phyloP scores from a whole-genome alignment of 768 basidiomycete genomes.

The Wakefieldia striispora region DNA sequence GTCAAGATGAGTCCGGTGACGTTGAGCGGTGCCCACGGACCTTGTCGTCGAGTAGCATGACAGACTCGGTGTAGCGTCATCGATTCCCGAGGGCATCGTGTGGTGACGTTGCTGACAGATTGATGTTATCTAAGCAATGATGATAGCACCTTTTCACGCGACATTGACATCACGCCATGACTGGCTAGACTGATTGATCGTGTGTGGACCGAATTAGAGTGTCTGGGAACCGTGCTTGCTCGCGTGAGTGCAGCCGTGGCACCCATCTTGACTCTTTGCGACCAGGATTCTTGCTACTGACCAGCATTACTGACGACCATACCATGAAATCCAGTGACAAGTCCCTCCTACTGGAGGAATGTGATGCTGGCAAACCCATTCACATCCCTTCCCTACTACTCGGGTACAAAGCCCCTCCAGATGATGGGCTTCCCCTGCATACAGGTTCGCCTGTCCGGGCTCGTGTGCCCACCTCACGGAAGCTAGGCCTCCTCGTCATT shows the following conservation, averaged over 20 bases:
- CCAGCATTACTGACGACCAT: background rate
- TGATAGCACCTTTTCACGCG: background rate
- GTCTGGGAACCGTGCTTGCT: too few species aligned
- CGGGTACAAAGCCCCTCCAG: background rate
- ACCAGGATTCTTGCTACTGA: background rate
- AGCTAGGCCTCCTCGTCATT: slow-evolving; percentile 7
- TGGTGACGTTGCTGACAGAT: background rate
- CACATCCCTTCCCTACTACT: background rate
- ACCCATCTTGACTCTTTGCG: background rate
- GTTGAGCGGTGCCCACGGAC: slow-evolving; percentile 2
- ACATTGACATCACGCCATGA: too few species aligned
- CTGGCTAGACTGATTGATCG: background rate
- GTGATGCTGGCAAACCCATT: background rate
- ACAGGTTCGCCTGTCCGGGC: background rate
- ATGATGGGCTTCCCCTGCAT: slow-evolving; percentile 21
- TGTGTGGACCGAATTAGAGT: background rate
- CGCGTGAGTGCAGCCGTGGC: too few species aligned
- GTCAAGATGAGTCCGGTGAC: background rate
- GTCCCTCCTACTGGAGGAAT: background rate
- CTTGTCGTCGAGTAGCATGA: slow-evolving; percentile 10
- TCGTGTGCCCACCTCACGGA: slow-evolving; percentile 10
- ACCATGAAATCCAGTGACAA: slow-evolving; percentile 8
- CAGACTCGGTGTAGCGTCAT: slow-evolving; percentile 13
- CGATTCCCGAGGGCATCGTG: background rate
- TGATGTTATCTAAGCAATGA: slow-evolving; percentile 19